A percentile compares a stretch with the other conserved stretches of the same genome.
These are phyloP conservation scores for Pichia kluyveri DNA, from an alignment of 805 yeast genomes.

Conservation along the genomic window DNA sequence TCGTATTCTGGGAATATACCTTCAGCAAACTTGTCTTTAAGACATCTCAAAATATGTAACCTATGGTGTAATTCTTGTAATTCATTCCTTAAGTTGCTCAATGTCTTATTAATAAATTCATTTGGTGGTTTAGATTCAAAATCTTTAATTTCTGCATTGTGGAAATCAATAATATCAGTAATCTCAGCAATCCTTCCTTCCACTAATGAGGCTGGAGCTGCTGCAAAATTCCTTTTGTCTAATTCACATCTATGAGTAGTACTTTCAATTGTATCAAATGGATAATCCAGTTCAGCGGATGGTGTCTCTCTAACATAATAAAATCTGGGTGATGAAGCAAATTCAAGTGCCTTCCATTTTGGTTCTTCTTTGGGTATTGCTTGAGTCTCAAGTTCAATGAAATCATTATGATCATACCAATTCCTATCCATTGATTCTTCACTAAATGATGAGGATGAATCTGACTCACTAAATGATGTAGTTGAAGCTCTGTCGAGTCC, in stretches of 20 bases:
- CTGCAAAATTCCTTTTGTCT: slow-evolving; percentile 46
- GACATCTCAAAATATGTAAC: slow-evolving; percentile 15
- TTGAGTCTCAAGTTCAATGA: slow-evolving; percentile 54
- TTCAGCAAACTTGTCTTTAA: slow-evolving; percentile 17
- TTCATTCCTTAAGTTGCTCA: slow-evolving; percentile 18
- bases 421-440: slow-evolving; percentile 12
- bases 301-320: slow-evolving; percentile 49
- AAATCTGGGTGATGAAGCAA: slow-evolving; percentile 44
- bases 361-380: slow-evolving; percentile 28
- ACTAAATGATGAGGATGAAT: slow-evolving; percentile 10
- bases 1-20: slow-evolving; percentile 22
- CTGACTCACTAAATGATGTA: slow-evolving; percentile 11
- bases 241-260: slow-evolving; percentile 59
- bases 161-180: slow-evolving; percentile 28
- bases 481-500: slow-evolving; percentile 18
- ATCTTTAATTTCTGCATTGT: slow-evolving; percentile 19
- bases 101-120: slow-evolving; percentile 7
- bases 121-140: slow-evolving; percentile 7
- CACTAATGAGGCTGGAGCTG: slow-evolving; percentile 41
- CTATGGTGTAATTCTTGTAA: slow-evolving; percentile 26
- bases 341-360: slow-evolving; percentile 44
- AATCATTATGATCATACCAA: slow-evolving; percentile 78
- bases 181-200: slow-evolving; percentile 30
- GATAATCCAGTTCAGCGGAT: slow-evolving; percentile 35
- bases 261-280: slow-evolving; percentile 48